Evolutionary conservation across 2,329 filamentous ascomycete species (phyloP).

Genomic region (Elsinoe necatrix): DNA sequence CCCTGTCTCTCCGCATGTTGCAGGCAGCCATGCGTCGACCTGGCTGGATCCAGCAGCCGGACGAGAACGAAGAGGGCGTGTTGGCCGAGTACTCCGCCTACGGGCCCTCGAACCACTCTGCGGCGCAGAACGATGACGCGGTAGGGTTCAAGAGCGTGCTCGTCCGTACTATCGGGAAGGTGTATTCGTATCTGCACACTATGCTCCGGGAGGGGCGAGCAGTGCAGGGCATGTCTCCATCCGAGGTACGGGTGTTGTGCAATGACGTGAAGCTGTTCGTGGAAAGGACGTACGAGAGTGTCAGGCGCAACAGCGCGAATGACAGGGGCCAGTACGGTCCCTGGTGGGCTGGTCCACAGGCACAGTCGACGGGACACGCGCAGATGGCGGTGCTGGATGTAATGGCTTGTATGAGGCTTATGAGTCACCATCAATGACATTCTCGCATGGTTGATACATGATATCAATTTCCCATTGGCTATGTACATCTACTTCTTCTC

Average conservation of each 20-base stretch:
- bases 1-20: slow-evolving; percentile 23
- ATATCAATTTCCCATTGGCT: not conserved
- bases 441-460: not conserved
- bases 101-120: slow-evolving; percentile 22
- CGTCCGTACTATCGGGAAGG: slow-evolving; percentile 22
- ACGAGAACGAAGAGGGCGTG: slow-evolving; percentile 17
- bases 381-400: slow-evolving; percentile 27
- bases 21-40: slow-evolving; percentile 21
- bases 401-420: slow-evolving; percentile 24
- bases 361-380: slow-evolving; percentile 23
- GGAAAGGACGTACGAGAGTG: slow-evolving; percentile 22
- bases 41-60: slow-evolving; percentile 22
- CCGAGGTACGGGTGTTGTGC: slow-evolving; percentile 18
- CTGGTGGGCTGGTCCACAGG: slow-evolving; percentile 27
- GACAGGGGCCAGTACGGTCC: slow-evolving; percentile 26
- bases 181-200: slow-evolving; percentile 18
- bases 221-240: slow-evolving; percentile 11
- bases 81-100: slow-evolving; percentile 23
- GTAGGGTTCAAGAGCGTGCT: slow-evolving; percentile 26
- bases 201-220: slow-evolving; percentile 15
- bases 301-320: slow-evolving; percentile 23
- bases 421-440: too few relatives aligned
- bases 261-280: slow-evolving; percentile 20
- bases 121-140: slow-evolving; percentile 22
- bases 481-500: slow-evolving; percentile 2